Conservation (phyloP, 345 rosid species). For the Populus nigra region DNA sequence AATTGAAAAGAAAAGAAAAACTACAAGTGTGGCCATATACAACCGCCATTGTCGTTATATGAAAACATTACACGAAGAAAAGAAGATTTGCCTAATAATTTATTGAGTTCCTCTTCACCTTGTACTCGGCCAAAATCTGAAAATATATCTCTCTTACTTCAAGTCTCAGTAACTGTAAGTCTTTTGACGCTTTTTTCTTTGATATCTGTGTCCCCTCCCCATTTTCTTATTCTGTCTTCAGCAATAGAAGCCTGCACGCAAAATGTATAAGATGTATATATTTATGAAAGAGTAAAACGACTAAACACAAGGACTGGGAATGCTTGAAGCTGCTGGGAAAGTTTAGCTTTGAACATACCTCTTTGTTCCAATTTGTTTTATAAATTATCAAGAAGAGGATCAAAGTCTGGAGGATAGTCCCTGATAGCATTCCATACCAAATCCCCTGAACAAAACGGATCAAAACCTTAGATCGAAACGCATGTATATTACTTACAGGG, state of each 20-base stretch:
- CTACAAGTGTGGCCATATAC: too few species aligned
- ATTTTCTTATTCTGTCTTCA: conserved; percentile 54
- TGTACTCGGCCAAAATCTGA: too few species aligned
- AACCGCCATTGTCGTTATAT: too few species aligned
- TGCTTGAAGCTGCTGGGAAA: neutral
- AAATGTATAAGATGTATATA: neutral
- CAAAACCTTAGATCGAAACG: neutral
- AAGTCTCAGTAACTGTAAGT: too few species aligned
- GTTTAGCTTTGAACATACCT: conserved; percentile 3
- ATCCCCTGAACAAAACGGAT: conserved; percentile 8
- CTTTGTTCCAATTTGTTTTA: conserved; percentile 33
- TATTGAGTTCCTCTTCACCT: too few species aligned
- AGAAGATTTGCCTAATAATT: too few species aligned
- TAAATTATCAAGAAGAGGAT: conserved; percentile 16
- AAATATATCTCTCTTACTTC: too few species aligned
- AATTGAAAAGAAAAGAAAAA: too few species aligned
- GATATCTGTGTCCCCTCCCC: conserved; percentile 47
- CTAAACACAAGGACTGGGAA: too few species aligned
- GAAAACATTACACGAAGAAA: too few species aligned
- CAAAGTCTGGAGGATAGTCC: conserved; percentile 22
- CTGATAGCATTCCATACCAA: conserved; percentile 30
- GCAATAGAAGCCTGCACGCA: conserved; percentile 64
- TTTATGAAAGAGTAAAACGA: neutral
- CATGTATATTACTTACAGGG: too few species aligned
- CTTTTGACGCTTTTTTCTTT: conserved; percentile 6